Base-by-base conservation (phyloP, 192 early-diverging fungal genomes). In the Rhizophagus prolifer region DNA sequence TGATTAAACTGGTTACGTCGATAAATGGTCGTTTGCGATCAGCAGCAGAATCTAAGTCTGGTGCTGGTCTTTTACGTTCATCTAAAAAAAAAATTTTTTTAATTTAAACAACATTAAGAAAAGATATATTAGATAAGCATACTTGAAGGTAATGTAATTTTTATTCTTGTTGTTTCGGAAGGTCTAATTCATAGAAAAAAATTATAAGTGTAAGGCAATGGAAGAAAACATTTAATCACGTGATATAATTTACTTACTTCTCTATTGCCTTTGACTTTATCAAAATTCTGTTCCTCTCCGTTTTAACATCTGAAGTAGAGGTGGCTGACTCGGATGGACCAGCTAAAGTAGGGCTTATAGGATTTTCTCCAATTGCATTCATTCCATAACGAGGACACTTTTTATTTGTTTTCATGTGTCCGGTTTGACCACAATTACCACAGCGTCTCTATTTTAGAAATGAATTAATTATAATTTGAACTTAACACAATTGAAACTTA, bases 381-480 rank as follows among this genome's bases (percentile, higher is more conserved):
- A 84, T 76, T n/a, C 78, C 81, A 70, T 85, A 86, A 67, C 83
- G 88, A 6, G 91, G 93, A 78, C 93, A 95, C 58, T 88, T 92
- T 66, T 91, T 91, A 82, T 94, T 95, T 9, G 93, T 95, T 81
- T 94, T 95, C 92, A 93, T 95, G 58, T 95, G 93, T n/a, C 93
- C 93, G 25, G 90, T 81, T 76, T 90, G 84, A 38, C 92, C 92
- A 81, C 93, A 94, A 78, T 93, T 93, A 72, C 93, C 92, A 79
- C 93, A 94, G 44, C 86, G 85, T 14, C 92, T 87, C 83, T 90
- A 78, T n/a, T 72, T 21, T 4, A 9, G n/a, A 65, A 25, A 8
- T 31, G 34, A 54, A 26, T 59, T n/a, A 16, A 31, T 59, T 78
- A 34, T n/a, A 16, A 31, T 59, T 78, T 0, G 12, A 10, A 41